Evolutionary conservation across 2,329 filamentous ascomycete species (phyloP).

Genomic region (Akanthomyces muscarius): DNA sequence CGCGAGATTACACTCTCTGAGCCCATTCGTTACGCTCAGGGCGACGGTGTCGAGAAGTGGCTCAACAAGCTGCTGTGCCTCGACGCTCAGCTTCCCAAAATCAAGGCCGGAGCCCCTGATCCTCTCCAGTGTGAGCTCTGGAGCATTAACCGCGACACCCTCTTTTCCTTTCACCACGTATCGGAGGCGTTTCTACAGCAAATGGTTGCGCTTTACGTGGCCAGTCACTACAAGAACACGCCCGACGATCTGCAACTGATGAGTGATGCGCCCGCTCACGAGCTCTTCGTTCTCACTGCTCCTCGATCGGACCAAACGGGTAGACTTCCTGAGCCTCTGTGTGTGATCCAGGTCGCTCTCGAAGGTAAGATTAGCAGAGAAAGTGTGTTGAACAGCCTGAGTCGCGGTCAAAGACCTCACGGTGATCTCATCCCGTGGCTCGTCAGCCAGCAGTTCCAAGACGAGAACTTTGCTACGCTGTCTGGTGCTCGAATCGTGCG

Average conservation of each 20-base stretch:
- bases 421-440: slow-evolving; percentile 97
- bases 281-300: slow-evolving; percentile 89
- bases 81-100: slow-evolving; percentile 81
- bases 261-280: slow-evolving; percentile 95
- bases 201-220: slow-evolving; percentile 96
- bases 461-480: slow-evolving; percentile 89
- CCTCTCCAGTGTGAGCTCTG: slow-evolving; percentile 88
- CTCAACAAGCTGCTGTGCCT: slow-evolving; percentile 90
- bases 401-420: slow-evolving; percentile 80
- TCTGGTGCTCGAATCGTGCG: slow-evolving; percentile 90
- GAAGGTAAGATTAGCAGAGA: slow-evolving; percentile 93
- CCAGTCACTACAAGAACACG: slow-evolving; percentile 96
- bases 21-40: slow-evolving; percentile 89
- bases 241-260: slow-evolving; percentile 98
- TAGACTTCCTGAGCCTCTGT: slow-evolving; percentile 85
- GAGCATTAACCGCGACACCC: slow-evolving; percentile 90
- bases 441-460: slow-evolving; percentile 96
- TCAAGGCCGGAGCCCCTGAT: slow-evolving; percentile 80
- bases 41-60: slow-evolving; percentile 93
- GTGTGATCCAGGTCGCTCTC: slow-evolving; percentile 88
- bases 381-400: slow-evolving; percentile 85
- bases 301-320: slow-evolving; percentile 74
- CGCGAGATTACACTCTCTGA: slow-evolving; percentile 90
- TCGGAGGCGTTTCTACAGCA: slow-evolving; percentile 96
- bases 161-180: slow-evolving; percentile 96